Evolutionary conservation across 305 asterid genomes (phyloP).

Genomic region (Coffea humblotiana): DNA sequence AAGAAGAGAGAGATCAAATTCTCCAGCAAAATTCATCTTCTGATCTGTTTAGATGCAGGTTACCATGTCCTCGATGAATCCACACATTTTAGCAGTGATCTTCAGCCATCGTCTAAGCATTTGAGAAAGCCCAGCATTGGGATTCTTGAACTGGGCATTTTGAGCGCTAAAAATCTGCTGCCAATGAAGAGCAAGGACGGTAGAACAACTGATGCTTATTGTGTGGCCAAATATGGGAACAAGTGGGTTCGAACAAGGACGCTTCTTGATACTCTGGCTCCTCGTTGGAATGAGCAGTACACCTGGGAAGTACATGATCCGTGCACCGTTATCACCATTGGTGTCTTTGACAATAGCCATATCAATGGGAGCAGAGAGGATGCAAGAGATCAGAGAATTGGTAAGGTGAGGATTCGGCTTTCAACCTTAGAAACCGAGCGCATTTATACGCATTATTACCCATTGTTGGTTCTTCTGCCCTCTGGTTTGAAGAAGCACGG

Average conservation of each 20-base stretch:
- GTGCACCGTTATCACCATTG: slow-evolving; percentile 78
- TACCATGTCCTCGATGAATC: slow-evolving; percentile 96
- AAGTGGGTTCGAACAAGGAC: slow-evolving; percentile 93
- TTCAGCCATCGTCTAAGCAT: slow-evolving; percentile 73
- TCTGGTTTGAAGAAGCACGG: slow-evolving; percentile 80
- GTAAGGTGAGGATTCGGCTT: slow-evolving; percentile 79
- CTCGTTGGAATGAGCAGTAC: slow-evolving; percentile 68
- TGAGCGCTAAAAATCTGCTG: slow-evolving; percentile 64
- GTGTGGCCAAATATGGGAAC: slow-evolving; percentile 88
- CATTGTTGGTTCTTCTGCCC: slow-evolving; percentile 64
- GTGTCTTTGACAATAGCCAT: slow-evolving; percentile 85
- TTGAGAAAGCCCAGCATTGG: slow-evolving; percentile 74
- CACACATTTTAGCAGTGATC: slow-evolving; percentile 88
- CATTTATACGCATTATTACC: slow-evolving; percentile 68
- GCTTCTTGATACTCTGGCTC: slow-evolving; percentile 64
- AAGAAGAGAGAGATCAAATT: slow-evolving; percentile 73
- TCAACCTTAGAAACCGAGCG: slow-evolving; percentile 73
- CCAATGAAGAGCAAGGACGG: slow-evolving; percentile 79
- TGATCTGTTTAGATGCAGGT: slow-evolving; percentile 70
- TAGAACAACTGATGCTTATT: slow-evolving; percentile 66
- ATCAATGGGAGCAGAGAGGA: slow-evolving; percentile 52
- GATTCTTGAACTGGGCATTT: slow-evolving; percentile 82
- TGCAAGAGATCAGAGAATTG: slow-evolving; percentile 67
- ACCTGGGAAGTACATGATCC: slow-evolving; percentile 57
- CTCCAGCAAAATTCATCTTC: slow-evolving; percentile 68